Base-by-base conservation (phyloP, 106 monocot species). In the Dendrobium huoshanense region DNA sequence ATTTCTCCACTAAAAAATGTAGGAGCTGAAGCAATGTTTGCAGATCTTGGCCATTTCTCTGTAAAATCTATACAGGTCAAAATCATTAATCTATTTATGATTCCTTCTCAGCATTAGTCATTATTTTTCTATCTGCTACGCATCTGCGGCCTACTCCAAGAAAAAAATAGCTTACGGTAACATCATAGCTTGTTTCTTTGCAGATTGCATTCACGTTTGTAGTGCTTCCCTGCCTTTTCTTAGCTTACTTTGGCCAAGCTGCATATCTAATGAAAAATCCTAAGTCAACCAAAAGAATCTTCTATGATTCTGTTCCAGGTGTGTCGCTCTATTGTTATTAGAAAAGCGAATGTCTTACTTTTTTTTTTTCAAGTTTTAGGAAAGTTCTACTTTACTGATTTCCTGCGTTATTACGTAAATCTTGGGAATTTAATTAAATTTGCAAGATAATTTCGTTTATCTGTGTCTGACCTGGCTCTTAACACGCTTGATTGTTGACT, bases 231-330 rank as follows among this genome's bases (percentile, higher is more conserved):
- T 96, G 93, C 82, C 91, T 96, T 83, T 75, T 91, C 75, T 74
- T 96, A 59, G 96, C 91, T 54, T 96, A 96, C 58, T 83, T 90
- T 80, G 96, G 91, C 51, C 96, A 96, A 82, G 96, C 96, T 83
- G 93, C 94, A 59, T 93, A 81, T 90, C 76, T 96, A 47, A 90
- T 88, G 81, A 87, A 92, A 84, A 78, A 87, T 59, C 93, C 91
- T 2, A 40, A 0, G 2, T 16, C 17, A 88, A 87, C 74, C 83
- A 88, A 7, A 72, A 82, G 91, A 79, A 84, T 92, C 40, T 96
- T 93, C 75, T 96, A 94, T 81, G 90, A 92, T 85, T 94, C 96
- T 48, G 88, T 94, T 37, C 96, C 96, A 83, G 90, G 96, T 96
- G 81, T 75, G 79, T 64, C 13, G 51, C 24, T 17, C 25, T 80